phyloP scores from a whole-genome alignment of 306 rosid genomes.

The Rubus idaeus region DNA sequence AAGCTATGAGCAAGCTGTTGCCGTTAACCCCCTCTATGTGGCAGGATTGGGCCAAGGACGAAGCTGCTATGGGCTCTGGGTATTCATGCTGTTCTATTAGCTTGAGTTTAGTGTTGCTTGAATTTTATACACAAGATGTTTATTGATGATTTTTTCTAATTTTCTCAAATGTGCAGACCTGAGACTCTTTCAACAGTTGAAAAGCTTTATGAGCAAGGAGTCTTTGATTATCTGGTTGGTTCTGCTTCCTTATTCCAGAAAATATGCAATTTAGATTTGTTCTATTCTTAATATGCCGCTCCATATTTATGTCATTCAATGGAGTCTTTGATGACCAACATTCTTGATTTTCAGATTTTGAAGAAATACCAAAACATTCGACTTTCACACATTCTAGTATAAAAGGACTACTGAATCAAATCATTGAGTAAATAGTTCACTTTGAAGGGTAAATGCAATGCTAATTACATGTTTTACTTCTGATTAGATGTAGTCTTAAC shows the following conservation, averaged over 20 bases:
- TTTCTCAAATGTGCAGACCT: slow-evolving; percentile 36
- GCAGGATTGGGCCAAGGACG: slow-evolving; percentile 90
- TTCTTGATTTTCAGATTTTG: neutral
- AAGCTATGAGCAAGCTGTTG: slow-evolving; percentile 65
- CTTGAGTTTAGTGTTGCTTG: neutral
- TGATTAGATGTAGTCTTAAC: neutral
- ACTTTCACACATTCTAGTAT: neutral
- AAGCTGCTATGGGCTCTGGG: slow-evolving; percentile 60
- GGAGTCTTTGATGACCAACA: no score
- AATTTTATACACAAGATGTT: neutral
- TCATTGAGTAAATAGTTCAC: no score
- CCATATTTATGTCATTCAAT: neutral
- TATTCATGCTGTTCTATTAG: slow-evolving; percentile 14
- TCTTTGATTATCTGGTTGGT: slow-evolving; percentile 78
- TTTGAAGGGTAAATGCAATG: neutral
- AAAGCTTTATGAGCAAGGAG: slow-evolving; percentile 70
- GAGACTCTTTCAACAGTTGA: slow-evolving; percentile 48
- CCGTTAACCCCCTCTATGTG: slow-evolving; percentile 79
- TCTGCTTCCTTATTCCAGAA: slow-evolving; percentile 19
- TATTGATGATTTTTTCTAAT: neutral
- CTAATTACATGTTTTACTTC: neutral
- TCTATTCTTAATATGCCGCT: neutral
- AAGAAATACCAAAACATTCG: neutral
- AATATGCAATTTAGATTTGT: neutral
- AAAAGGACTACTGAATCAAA: neutral